Base-by-base conservation (phyloP, 2,329 filamentous ascomycete species). In the Fusarium odoratissimum region DNA sequence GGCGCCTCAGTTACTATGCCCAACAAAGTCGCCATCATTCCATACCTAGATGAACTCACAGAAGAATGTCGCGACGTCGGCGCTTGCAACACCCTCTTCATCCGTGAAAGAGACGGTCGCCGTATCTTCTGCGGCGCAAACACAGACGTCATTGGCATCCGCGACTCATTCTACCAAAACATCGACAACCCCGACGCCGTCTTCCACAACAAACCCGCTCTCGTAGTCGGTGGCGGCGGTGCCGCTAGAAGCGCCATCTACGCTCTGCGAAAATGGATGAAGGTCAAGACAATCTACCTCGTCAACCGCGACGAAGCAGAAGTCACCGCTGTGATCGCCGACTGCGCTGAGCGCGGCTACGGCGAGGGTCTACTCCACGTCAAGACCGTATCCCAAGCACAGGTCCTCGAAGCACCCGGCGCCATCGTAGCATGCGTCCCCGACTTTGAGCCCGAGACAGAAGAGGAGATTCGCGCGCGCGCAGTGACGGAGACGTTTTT, bases 1-100 rank as follows among this genome's bases (percentile, higher is more conserved):
- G 91, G 91, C 60, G 89, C 91, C 28, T 90, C 91, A 7, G 90
- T 95, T 41, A 95, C 93, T 25, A 96, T 95, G 93, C 93, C 93
- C 0, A 91, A 94, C 85, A 95, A 96, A 81, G 89, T 95, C 31
- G 86, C 90, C 75, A 94, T 95, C 78, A 89, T 95, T 67, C 86
- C 89, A 0, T 86, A 93, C 74, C 87, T 95, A 13, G 93, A 95
- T 77, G 89, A 91, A 60, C 84, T 95, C 41, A 94, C 92, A 11
- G 87, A 90, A 28, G 92, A 95, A 81, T 93, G 90, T 74, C 87
- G 88, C 55, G 90, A 91, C 40, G 91, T 95, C 28, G 93, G 93
- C 52, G 93, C 93, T 56, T 91, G 92, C 81, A 95, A 96, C 84
- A 96, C 93, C 1, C 87, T 95, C 58, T 95, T 92, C 83, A 80